Evolutionary conservation across 169 alveolate species (phyloP).

Genomic region (Eimeria acervulina): DNA sequence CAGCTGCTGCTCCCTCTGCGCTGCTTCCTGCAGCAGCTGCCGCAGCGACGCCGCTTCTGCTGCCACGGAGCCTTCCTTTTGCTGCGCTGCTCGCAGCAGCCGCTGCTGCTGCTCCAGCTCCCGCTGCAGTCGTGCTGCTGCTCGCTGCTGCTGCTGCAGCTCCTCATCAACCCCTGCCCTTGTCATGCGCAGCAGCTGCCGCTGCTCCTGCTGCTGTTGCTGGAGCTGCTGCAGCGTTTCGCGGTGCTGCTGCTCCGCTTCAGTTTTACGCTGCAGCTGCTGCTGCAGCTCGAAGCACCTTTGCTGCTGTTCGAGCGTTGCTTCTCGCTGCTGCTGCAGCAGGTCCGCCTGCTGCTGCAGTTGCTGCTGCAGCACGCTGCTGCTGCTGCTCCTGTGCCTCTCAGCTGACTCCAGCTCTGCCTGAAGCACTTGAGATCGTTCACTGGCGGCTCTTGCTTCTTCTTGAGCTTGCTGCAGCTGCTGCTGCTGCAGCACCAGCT

Average conservation of each 20-base stretch:
- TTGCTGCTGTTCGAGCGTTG: slow-evolving; percentile 52
- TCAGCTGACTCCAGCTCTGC: slow-evolving; percentile 7
- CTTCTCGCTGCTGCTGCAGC: slow-evolving; percentile 58
- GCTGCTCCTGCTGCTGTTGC: slow-evolving; percentile 75
- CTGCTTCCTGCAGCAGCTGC: slow-evolving; percentile 54
- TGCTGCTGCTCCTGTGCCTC: slow-evolving; percentile 55
- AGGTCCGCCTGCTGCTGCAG: slow-evolving; percentile 45
- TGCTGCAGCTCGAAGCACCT: slow-evolving; percentile 42
- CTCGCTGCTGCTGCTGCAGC: slow-evolving; percentile 66
- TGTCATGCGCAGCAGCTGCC: slow-evolving; percentile 37
- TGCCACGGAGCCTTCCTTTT: not conserved
- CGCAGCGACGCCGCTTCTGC: slow-evolving; percentile 10
- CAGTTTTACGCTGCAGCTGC: slow-evolving; percentile 53
- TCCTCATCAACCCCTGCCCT: not conserved
- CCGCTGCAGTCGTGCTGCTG: slow-evolving; percentile 50
- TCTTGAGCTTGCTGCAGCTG: not conserved
- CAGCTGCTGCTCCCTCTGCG: slow-evolving; percentile 55
- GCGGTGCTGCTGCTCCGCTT: slow-evolving; percentile 18
- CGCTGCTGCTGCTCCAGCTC: slow-evolving; percentile 68
- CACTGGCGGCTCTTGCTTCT: not conserved
- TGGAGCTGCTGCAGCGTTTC: slow-evolving; percentile 54
- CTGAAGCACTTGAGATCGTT: not conserved
- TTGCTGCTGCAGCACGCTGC: slow-evolving; percentile 78
- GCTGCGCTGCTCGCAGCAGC: slow-evolving; percentile 74
- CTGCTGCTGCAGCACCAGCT: slow-evolving; percentile 63